These are phyloP conservation scores for Thyridium curvatum DNA, from an alignment of 2,329 filamentous ascomycete species.

Conservation along the genomic window DNA sequence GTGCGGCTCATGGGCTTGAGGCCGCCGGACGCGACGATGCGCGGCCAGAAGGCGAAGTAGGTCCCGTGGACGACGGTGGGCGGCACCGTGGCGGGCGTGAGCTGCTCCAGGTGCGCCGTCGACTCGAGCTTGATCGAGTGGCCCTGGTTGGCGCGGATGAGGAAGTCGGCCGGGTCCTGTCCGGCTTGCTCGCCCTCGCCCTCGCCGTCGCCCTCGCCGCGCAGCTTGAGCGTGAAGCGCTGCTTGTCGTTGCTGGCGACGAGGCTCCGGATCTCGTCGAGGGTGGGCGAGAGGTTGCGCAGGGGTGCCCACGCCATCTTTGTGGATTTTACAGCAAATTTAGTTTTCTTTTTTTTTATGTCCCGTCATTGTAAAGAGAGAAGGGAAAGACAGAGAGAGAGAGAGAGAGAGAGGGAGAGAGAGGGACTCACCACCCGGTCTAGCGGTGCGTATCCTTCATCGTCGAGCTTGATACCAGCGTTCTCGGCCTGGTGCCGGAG, in stretches of 20 bases:
- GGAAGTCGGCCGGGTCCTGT: conserved; percentile 56
- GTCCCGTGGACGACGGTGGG: conserved; percentile 77
- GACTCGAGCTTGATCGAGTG: conserved; percentile 75
- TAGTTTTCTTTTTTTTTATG: conserved; percentile 1
- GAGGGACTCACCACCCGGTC: conserved; percentile 48
- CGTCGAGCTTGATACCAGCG: conserved; percentile 51
- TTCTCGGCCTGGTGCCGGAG: conserved; percentile 50
- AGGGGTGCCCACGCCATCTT: conserved; percentile 53
- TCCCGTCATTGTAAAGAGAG: conserved; percentile 1
- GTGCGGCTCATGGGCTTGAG: conserved; percentile 75
- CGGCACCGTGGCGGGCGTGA: conserved; percentile 59
- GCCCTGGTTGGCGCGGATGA: conserved; percentile 94
- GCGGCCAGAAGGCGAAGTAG: conserved; percentile 71
- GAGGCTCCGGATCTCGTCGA: conserved; percentile 64
- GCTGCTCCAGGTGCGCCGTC: conserved; percentile 64
- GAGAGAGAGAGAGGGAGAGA: conserved; percentile 2
- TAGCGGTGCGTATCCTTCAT: conserved; percentile 52
- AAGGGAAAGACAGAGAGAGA: conserved; percentile 5
- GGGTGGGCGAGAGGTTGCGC: conserved; percentile 63
- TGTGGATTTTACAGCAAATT: background rate
- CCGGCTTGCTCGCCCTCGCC: conserved; percentile 12
- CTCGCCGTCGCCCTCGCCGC: conserved; percentile 5
- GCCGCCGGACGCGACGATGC: conserved; percentile 71
- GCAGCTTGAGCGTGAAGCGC: conserved; percentile 71
- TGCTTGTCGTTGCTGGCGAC: conserved; percentile 82